These are phyloP conservation scores for Oligophagozyma castellii DNA, from an alignment of 1,139 yeast species.

Conservation along the genomic window DNA sequence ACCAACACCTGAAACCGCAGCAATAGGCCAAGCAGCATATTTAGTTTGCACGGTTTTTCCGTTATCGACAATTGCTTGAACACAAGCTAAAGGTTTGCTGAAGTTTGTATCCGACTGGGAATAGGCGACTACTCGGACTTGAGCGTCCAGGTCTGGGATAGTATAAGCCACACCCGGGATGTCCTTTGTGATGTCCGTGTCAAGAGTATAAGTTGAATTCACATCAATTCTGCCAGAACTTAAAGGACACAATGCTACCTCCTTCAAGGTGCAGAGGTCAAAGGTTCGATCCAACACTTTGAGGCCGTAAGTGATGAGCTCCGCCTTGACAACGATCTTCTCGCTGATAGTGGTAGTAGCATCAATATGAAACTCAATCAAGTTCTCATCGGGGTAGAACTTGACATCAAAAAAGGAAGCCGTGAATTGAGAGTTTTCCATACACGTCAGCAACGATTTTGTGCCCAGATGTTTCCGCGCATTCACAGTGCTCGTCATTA, in stretches of 20 bases:
- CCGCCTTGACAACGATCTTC: conserved; percentile 51
- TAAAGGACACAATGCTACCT: conserved; percentile 65
- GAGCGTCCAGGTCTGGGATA: conserved; percentile 89
- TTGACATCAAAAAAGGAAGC: conserved; percentile 75
- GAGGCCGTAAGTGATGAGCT: conserved; percentile 77
- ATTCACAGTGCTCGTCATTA: conserved; percentile 3
- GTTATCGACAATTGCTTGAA: conserved; percentile 73
- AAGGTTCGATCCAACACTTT: conserved; percentile 42
- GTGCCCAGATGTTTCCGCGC: conserved; percentile 27
- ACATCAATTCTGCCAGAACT: conserved; percentile 78
- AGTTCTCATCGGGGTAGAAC: conserved; percentile 49
- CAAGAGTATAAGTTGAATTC: conserved; percentile 35
- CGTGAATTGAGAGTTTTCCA: conserved; percentile 78
- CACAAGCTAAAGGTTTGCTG: conserved; percentile 63
- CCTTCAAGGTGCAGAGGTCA: conserved; percentile 48
- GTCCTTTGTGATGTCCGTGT: conserved; percentile 29
- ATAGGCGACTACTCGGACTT: conserved; percentile 62
- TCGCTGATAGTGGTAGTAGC: conserved; percentile 75
- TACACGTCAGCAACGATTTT: conserved; percentile 79
- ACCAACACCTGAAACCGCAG: conserved; percentile 81
- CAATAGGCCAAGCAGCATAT: conserved; percentile 95
- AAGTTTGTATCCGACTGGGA: conserved; percentile 29
- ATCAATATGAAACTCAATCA: conserved; percentile 53
- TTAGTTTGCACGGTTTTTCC: conserved; percentile 91
- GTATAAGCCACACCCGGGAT: conserved; percentile 81